Evolutionary conservation across 2,329 filamentous ascomycete genomes (phyloP).

Genomic region (Coleophoma crateriformis): DNA sequence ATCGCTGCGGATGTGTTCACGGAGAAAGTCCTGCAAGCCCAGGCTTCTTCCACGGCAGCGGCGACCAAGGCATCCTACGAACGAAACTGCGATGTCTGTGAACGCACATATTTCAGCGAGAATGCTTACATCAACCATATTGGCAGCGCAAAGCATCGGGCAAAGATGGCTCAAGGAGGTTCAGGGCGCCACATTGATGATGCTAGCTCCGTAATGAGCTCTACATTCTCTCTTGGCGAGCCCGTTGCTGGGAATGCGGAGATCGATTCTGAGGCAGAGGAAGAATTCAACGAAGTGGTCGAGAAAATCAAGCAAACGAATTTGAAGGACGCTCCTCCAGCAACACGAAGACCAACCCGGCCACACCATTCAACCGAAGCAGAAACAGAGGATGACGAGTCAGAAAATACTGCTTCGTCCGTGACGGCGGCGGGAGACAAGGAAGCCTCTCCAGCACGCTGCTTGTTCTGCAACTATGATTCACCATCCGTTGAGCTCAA

Average conservation of each 20-base stretch:
- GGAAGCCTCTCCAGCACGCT: slow-evolving; percentile 37
- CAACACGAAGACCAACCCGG: slow-evolving; percentile 15
- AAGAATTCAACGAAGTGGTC: slow-evolving; percentile 72
- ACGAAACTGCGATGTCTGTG: slow-evolving; percentile 73
- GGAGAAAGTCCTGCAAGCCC: slow-evolving; percentile 90
- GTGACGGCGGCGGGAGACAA: slow-evolving; percentile 33
- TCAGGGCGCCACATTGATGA: slow-evolving; percentile 49
- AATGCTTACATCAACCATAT: slow-evolving; percentile 94
- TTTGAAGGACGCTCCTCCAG: slow-evolving; percentile 28
- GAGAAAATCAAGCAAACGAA: slow-evolving; percentile 67
- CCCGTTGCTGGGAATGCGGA: slow-evolving; percentile 42
- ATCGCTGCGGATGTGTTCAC: slow-evolving; percentile 90
- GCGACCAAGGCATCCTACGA: slow-evolving; percentile 87
- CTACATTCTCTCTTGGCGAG: slow-evolving; percentile 85
- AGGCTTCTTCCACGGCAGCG: slow-evolving; percentile 76
- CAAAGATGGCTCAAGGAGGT: slow-evolving; percentile 49
- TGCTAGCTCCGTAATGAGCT: slow-evolving; percentile 78
- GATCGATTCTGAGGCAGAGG: slow-evolving; percentile 63
- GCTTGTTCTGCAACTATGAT: slow-evolving; percentile 88
- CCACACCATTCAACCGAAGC: slow-evolving; percentile 13
- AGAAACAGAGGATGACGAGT: slow-evolving; percentile 13
- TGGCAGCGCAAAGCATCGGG: slow-evolving; percentile 83
- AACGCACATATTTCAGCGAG: slow-evolving; percentile 93
- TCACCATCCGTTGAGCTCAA: slow-evolving; percentile 74
- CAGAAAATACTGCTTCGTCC: slow-evolving; percentile 17